phyloP scores from a whole-genome alignment of 2,329 filamentous ascomycete genomes.

The Clonostachys byssicola region DNA sequence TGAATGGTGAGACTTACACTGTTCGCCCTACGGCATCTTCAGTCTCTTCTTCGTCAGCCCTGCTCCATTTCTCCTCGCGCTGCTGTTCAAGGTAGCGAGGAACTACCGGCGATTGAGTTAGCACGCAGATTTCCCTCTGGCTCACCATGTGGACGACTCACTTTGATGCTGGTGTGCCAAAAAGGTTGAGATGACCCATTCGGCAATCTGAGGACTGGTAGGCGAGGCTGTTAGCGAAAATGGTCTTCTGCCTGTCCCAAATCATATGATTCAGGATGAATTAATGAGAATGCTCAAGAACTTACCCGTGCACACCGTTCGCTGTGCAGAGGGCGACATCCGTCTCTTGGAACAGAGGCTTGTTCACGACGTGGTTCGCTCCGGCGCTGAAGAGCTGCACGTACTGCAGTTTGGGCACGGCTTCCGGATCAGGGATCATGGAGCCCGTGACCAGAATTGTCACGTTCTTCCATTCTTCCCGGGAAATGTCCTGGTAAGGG shows the following conservation, averaged over 20 bases:
- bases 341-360: conserved; percentile 43
- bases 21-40: conserved; percentile 41
- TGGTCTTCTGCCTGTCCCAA: not conserved
- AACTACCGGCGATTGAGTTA: conserved; percentile 22
- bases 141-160: conserved; percentile 10
- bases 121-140: not conserved
- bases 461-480: conserved; percentile 39
- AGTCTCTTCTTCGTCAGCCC: conserved; percentile 17
- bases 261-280: not conserved
- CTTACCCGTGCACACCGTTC: conserved; percentile 54
- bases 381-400: conserved; percentile 53
- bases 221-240: not conserved
- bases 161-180: conserved; percentile 42
- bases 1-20: conserved; percentile 32
- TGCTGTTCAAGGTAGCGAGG: conserved; percentile 39
- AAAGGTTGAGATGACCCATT: conserved; percentile 51
- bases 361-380: conserved; percentile 40
- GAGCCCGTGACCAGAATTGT: conserved; percentile 41
- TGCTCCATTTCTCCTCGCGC: conserved; percentile 36
- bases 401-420: conserved; percentile 42
- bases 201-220: conserved; percentile 49
- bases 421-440: conserved; percentile 32
- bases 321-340: conserved; percentile 48
- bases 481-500: conserved; percentile 13
- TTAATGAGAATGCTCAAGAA: not conserved